A percentile compares a stretch with the other conserved stretches of the same genome.
phyloP scores from a whole-genome alignment of 106 monocot species.

The Platanthera zijinensis region DNA sequence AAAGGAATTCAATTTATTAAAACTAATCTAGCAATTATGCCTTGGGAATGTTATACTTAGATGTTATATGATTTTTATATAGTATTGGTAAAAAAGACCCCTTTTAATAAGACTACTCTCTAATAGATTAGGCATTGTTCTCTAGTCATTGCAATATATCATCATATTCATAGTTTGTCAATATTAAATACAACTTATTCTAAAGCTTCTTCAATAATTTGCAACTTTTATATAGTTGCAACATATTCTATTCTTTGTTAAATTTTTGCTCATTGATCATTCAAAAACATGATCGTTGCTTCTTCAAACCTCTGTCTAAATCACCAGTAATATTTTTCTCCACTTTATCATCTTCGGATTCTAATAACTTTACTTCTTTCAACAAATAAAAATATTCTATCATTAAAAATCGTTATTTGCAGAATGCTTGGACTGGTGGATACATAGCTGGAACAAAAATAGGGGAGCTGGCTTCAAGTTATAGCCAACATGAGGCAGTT shows the following conservation, averaged over 20 bases:
- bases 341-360: not conserved
- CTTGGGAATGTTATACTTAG: too few species aligned
- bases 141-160: not conserved
- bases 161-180: not conserved
- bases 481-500: not conserved
- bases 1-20: too few species aligned
- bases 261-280: not conserved
- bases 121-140: too few species aligned
- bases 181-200: not conserved
- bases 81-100: too few species aligned
- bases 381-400: not conserved
- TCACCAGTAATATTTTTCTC: not conserved
- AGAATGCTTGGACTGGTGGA: constrained; percentile 96
- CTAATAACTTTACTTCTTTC: not conserved
- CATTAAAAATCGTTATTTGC: not conserved
- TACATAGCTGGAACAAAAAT: constrained; percentile 85
- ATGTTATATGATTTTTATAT: too few species aligned
- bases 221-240: not conserved
- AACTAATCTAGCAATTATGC: too few species aligned
- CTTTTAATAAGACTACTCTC: too few species aligned
- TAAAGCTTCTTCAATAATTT: not conserved
- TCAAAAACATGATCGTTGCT: not conserved
- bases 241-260: not conserved
- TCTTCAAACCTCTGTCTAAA: not conserved
- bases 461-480: constrained; percentile 36